A percentile compares a stretch with the other conserved stretches of the same genome.
Evolutionary conservation across 345 rosid genomes (phyloP).

Genomic region (Carallia pectinifolia): DNA sequence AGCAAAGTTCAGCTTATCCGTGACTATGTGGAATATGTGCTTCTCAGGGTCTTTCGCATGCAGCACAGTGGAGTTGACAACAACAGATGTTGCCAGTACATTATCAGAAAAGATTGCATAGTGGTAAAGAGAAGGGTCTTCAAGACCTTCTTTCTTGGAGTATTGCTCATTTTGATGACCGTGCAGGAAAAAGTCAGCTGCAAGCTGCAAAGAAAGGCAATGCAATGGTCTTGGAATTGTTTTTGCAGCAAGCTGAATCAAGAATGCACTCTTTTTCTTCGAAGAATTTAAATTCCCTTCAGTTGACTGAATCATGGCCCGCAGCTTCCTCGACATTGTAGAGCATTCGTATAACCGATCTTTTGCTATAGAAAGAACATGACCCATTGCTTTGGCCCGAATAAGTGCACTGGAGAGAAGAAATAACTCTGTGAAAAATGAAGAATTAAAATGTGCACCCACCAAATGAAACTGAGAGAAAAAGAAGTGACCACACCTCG

Average conservation of each 20-base stretch:
- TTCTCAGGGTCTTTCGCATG: conserved; percentile 74
- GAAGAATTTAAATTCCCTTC: conserved; percentile 57
- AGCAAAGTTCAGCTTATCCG: conserved; percentile 73
- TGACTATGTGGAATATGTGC: conserved; percentile 91
- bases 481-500: conserved; percentile 51
- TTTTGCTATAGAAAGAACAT: conserved; percentile 76
- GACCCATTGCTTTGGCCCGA: conserved; percentile 89
- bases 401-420: conserved; percentile 64
- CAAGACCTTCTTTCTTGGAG: conserved; percentile 46
- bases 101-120: conserved; percentile 96
- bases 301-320: conserved; percentile 82
- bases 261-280: conserved; percentile 81
- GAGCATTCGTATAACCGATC: conserved; percentile 75
- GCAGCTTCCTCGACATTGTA: conserved; percentile 64
- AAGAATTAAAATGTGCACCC: not conserved
- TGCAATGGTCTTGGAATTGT: conserved; percentile 86
- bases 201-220: conserved; percentile 84
- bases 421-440: conserved; percentile 17
- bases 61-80: conserved; percentile 77
- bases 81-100: conserved; percentile 92
- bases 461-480: conserved; percentile 13
- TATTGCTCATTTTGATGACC: conserved; percentile 47
- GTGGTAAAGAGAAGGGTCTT: conserved; percentile 80
- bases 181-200: conserved; percentile 65
- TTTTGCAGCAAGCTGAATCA: conserved; percentile 97